phyloP scores from a whole-genome alignment of 345 rosid genomes.

The Erysimum cheiranthoides region DNA sequence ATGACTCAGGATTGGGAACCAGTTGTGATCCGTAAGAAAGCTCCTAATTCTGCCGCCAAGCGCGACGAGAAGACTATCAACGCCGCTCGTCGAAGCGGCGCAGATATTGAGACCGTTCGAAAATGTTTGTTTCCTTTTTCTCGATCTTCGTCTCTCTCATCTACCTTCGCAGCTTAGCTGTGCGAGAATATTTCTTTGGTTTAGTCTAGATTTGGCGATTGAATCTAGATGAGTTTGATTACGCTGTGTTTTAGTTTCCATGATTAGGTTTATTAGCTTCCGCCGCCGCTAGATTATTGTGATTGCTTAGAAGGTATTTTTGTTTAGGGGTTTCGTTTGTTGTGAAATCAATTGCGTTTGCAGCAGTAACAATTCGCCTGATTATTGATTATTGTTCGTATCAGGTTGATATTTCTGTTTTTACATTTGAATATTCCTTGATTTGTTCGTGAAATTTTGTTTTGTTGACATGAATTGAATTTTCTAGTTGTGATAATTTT shows the following conservation, averaged over 20 bases:
- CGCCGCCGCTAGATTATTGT: background rate
- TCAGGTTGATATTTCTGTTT: constrained; percentile 2
- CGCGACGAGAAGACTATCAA: constrained; percentile 88
- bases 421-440: background rate
- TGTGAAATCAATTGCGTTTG: constrained; percentile 4
- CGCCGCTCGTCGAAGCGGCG: constrained; percentile 87
- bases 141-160: constrained; percentile 1
- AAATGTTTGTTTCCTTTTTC: constrained; percentile 58
- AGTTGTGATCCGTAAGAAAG: constrained; percentile 76
- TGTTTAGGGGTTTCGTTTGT: constrained; percentile 16
- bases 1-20: constrained; percentile 90
- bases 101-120: constrained; percentile 71
- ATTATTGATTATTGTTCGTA: constrained; percentile 4
- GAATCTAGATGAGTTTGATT: constrained; percentile 4
- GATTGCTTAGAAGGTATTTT: background rate
- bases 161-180: background rate
- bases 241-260: background rate
- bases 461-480: background rate
- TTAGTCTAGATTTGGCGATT: constrained; percentile 6
- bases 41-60: constrained; percentile 71
- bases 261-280: constrained; percentile 9
- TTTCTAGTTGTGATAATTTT: background rate
- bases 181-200: background rate
- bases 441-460: background rate
- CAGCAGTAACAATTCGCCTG: background rate